Percentiles rank a stretch among this genome's conserved stretches.
These are phyloP conservation scores for Trichocomaceae sp. DNA, from an alignment of 2,329 filamentous ascomycete genomes.

Conservation along the genomic window DNA sequence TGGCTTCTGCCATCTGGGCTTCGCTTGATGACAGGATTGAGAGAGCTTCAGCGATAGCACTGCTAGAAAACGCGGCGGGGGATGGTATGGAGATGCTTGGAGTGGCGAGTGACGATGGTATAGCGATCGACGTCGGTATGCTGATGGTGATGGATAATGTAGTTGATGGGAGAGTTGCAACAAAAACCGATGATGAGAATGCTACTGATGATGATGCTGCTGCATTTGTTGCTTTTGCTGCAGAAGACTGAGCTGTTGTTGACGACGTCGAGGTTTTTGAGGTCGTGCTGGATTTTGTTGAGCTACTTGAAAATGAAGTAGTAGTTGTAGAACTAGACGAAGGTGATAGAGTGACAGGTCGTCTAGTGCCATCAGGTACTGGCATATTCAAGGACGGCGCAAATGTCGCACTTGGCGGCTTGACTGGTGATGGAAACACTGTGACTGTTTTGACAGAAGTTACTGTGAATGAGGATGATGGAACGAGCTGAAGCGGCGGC, in stretches of 20 bases:
- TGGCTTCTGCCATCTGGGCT: background rate
- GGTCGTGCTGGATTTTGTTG: background rate
- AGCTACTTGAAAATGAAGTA: background rate
- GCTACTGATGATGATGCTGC: background rate
- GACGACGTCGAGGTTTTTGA: background rate
- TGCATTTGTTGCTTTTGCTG: background rate
- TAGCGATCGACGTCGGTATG: background rate
- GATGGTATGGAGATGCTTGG: background rate
- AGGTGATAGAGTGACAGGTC: background rate
- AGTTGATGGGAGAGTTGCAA: slow-evolving; percentile 2
- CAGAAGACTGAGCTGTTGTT: background rate
- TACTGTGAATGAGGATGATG: background rate
- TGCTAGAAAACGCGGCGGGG: background rate
- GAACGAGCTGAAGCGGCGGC: background rate
- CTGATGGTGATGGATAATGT: slow-evolving; percentile 4
- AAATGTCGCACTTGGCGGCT: slow-evolving; percentile 1
- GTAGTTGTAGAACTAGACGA: background rate
- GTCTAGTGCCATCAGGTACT: slow-evolving; percentile 5
- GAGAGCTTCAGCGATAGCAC: background rate
- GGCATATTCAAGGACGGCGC: background rate
- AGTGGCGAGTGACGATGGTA: background rate
- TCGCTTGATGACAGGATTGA: background rate
- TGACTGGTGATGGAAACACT: slow-evolving; percentile 3
- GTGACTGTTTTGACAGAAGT: slow-evolving; percentile 5
- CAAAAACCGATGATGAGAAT: slow-evolving; percentile 1